Conservation (phyloP, 2,329 filamentous ascomycete genomes). For the Lasiodiplodia theobromae region DNA sequence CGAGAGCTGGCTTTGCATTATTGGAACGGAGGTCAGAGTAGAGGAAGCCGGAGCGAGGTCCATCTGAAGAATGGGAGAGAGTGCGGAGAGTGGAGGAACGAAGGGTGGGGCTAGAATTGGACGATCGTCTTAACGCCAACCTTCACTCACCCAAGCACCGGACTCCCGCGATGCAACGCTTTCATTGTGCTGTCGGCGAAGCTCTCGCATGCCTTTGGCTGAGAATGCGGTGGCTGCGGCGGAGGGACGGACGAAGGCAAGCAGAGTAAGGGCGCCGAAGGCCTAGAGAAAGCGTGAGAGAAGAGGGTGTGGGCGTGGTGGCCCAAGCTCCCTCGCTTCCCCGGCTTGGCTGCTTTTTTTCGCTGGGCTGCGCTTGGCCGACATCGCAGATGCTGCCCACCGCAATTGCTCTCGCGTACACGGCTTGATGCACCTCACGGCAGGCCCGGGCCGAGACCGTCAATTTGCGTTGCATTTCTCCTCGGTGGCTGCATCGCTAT, state of each 20-base stretch:
- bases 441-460: conserved; percentile 1
- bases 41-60: neutral
- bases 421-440: neutral
- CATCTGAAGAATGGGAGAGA: neutral
- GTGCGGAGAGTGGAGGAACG: neutral
- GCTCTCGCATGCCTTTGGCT: too few species aligned
- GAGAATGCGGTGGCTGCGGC: neutral
- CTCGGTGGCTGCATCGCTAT: conserved; percentile 26
- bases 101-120: conserved; percentile 6
- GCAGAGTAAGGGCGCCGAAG: neutral
- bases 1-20: neutral
- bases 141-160: neutral
- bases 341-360: neutral
- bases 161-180: neutral
- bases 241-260: neutral
- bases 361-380: neutral
- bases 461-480: conserved; percentile 9
- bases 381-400: conserved; percentile 19
- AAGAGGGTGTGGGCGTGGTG: neutral
- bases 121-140: neutral
- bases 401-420: neutral
- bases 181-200: too few species aligned
- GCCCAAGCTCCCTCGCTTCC: conserved; percentile 10
- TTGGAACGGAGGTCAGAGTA: neutral
- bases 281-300: neutral